phyloP scores from a whole-genome alignment of 139 green algal genomes.

The Chlorella sp. region DNA sequence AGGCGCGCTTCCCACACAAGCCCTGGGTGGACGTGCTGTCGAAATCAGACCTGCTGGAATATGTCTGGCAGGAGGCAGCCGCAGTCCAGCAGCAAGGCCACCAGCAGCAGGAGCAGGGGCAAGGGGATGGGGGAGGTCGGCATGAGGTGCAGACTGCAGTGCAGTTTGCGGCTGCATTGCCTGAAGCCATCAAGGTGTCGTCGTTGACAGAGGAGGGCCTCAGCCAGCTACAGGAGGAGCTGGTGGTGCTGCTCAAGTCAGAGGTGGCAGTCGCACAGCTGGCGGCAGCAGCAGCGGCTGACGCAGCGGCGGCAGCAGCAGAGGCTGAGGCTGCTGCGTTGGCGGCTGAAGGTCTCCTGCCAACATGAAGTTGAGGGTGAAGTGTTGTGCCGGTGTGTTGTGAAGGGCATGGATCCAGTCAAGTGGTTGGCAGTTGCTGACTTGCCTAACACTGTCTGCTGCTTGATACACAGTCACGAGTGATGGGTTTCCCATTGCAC shows the following conservation, averaged over 20 bases:
- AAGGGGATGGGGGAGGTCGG: neutral
- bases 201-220: slow-evolving; percentile 63
- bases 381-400: too few species aligned
- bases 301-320: neutral
- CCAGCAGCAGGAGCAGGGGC: too few species aligned
- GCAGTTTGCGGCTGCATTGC: slow-evolving; percentile 41
- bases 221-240: slow-evolving; percentile 44
- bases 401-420: too few species aligned
- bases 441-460: too few species aligned
- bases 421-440: too few species aligned
- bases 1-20: slow-evolving; percentile 59
- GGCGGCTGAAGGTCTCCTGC: too few species aligned
- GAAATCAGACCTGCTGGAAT: slow-evolving; percentile 87
- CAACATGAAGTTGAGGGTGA: too few species aligned
- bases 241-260: slow-evolving; percentile 47
- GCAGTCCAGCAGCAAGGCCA: too few species aligned
- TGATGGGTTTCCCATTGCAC: too few species aligned
- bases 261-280: neutral
- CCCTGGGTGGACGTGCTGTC: slow-evolving; percentile 90
- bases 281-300: neutral
- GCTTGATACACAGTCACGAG: too few species aligned
- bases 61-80: slow-evolving; percentile 17
- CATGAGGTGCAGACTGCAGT: neutral
- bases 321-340: too few species aligned
- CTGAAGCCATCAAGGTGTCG: slow-evolving; percentile 52